Evolutionary conservation across 331 rosid species (phyloP).

Genomic region (Spiraea crenata): DNA sequence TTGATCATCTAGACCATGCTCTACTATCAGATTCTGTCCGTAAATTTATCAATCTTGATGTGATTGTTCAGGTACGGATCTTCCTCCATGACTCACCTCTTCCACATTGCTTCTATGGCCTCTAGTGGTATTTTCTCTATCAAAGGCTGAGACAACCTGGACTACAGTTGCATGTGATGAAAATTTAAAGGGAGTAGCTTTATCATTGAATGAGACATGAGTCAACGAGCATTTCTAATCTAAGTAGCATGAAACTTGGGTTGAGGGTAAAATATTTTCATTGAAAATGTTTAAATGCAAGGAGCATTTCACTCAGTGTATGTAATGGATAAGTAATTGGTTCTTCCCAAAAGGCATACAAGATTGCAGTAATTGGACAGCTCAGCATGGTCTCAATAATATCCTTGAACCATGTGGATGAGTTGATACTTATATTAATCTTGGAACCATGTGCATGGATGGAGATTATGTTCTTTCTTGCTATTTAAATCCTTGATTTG

Average conservation of each 20-base stretch:
- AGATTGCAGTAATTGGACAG: neutral
- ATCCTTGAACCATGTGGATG: neutral
- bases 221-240: no score
- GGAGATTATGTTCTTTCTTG: neutral
- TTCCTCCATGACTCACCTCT: constrained; percentile 10
- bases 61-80: constrained; percentile 76
- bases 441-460: constrained; percentile 13
- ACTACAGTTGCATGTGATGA: neutral
- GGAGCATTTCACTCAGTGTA: neutral
- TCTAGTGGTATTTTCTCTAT: neutral
- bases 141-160: constrained; percentile 1
- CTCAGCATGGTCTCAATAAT: neutral
- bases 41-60: constrained; percentile 58
- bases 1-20: constrained; percentile 92
- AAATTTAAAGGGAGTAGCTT: neutral
- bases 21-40: constrained; percentile 68
- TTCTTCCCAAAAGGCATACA: no score
- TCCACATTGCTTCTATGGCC: constrained; percentile 24
- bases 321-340: no score
- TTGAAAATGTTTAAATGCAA: no score
- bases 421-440: neutral
- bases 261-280: no score
- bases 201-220: neutral
- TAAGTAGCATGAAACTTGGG: no score
- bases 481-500: constrained; percentile 12